Conservation (phyloP, 2,329 filamentous ascomycete species). For the Trichophyton verrucosum region DNA sequence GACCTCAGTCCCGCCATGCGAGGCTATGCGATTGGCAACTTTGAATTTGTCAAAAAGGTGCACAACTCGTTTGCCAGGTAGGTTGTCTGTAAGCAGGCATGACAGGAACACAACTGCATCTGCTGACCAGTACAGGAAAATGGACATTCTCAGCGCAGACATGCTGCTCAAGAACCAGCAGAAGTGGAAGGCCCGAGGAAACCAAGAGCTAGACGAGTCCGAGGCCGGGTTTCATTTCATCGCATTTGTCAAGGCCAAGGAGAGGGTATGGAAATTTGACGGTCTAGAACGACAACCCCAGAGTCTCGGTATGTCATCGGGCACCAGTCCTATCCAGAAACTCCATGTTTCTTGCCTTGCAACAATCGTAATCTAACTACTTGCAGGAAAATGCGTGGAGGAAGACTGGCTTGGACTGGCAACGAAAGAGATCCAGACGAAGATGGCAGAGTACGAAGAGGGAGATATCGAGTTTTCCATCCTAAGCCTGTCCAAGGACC, state of each 20-base stretch:
- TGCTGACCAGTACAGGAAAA: slow-evolving; percentile 17
- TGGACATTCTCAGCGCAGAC: slow-evolving; percentile 64
- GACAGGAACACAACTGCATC: background rate
- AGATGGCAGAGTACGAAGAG: slow-evolving; percentile 56
- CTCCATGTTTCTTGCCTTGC: background rate
- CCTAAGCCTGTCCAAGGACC: slow-evolving; percentile 59
- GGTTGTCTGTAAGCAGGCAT: slow-evolving; percentile 13
- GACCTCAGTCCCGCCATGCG: slow-evolving; percentile 58
- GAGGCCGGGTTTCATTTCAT: slow-evolving; percentile 76
- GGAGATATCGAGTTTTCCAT: slow-evolving; percentile 63
- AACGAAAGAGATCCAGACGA: slow-evolving; percentile 49
- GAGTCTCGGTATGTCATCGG: slow-evolving; percentile 39
- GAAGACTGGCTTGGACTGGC: slow-evolving; percentile 57
- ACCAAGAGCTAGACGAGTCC: slow-evolving; percentile 36
- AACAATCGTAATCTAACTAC: background rate
- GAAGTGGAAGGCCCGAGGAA: slow-evolving; percentile 27
- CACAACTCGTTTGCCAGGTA: slow-evolving; percentile 80
- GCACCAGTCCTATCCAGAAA: background rate
- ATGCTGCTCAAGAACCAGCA: slow-evolving; percentile 44
- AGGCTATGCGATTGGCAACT: slow-evolving; percentile 61
- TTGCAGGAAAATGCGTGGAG: slow-evolving; percentile 24
- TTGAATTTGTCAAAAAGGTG: slow-evolving; percentile 62
- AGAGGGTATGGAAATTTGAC: slow-evolving; percentile 75
- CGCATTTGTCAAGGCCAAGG: slow-evolving; percentile 68
- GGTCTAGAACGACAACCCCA: slow-evolving; percentile 63